Evolutionary conservation across 345 rosid species (phyloP), one percentile per base, ranked within the genome.

Genomic region (Arabis hirsuta): DNA sequence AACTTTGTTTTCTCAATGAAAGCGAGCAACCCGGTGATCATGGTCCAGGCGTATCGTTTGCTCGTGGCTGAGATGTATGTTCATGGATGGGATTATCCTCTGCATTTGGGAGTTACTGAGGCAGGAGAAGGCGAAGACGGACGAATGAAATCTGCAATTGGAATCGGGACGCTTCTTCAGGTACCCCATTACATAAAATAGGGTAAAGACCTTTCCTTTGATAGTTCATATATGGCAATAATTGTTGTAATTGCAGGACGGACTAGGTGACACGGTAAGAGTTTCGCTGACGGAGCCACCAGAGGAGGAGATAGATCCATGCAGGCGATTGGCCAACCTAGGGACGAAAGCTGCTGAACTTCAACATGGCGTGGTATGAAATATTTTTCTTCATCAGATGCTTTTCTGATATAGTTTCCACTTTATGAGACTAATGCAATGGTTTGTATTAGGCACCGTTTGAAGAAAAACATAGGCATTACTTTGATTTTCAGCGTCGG

Each of bases 71-170:
- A 95, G 82, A 91, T 95, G 99, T 89, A 91, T 72, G 93, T 85
- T 67, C 88, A 87, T 9, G 99, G 97, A 41, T 95, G 97, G 99
- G 96, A 91, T 79, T 95, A 95, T 82, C 99, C 96, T 48, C 71
- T 95, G 62, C 99, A 95, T 76, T 86, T 91, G 80, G 99, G 99
- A 41, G 99, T 95, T 54, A 95, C 99, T 68, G 97, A 95, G 84
- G 99, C 97, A 71, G 97, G 99, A 82, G 99, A 95, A 87, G 99
- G 99, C 34, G 96, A 91, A 81, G 99, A 95, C 84, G 99, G 99
- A 19, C 84, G 99, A 68, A 95, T 95, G 96, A 95, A 95, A 80
- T 95, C 97, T 78, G 97, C 99, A 13, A 95, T 95, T 78, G 97
- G 97, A 41, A 95, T 91, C 55, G 99, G 97, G 44, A 91, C 99